These are phyloP conservation scores for Daldinia sp. DNA, from an alignment of 2,329 filamentous ascomycete species.

Conservation along the genomic window DNA sequence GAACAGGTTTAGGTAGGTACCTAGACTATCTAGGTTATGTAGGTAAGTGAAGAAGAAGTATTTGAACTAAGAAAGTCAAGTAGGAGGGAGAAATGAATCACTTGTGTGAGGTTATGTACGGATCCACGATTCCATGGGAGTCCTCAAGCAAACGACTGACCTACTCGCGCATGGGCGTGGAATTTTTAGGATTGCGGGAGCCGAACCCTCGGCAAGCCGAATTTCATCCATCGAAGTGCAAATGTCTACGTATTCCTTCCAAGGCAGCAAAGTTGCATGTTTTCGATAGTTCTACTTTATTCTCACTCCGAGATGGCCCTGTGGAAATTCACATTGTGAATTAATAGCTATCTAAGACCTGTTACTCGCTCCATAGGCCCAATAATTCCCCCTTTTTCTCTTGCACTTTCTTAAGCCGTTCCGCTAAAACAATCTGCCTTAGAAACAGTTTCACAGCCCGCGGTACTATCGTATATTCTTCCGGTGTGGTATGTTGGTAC, in stretches of 20 bases:
- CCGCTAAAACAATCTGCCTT: too few species aligned
- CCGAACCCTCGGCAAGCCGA: not conserved
- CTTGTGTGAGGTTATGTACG: not conserved
- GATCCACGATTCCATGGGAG: not conserved
- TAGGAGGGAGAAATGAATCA: not conserved
- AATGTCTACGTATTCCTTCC: not conserved
- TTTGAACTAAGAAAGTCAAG: not conserved
- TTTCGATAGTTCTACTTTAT: not conserved
- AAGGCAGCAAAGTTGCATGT: not conserved
- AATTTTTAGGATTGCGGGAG: slow-evolving; percentile 1
- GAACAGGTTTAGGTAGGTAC: not conserved
- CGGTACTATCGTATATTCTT: not conserved
- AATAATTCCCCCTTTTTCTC: not conserved
- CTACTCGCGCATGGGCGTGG: not conserved
- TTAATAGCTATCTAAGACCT: not conserved
- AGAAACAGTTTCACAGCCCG: not conserved
- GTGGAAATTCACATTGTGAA: not conserved
- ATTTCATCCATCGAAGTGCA: not conserved
- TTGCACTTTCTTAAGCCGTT: not conserved
- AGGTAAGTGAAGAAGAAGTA: too few species aligned
- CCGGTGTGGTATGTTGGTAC: not conserved
- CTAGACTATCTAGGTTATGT: too few species aligned
- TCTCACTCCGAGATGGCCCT: not conserved
- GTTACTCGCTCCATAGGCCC: not conserved
- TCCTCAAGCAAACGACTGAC: slow-evolving; percentile 1